phyloP scores from a whole-genome alignment of 2,329 filamentous ascomycete genomes.

The Aaosphaeria arxii region DNA sequence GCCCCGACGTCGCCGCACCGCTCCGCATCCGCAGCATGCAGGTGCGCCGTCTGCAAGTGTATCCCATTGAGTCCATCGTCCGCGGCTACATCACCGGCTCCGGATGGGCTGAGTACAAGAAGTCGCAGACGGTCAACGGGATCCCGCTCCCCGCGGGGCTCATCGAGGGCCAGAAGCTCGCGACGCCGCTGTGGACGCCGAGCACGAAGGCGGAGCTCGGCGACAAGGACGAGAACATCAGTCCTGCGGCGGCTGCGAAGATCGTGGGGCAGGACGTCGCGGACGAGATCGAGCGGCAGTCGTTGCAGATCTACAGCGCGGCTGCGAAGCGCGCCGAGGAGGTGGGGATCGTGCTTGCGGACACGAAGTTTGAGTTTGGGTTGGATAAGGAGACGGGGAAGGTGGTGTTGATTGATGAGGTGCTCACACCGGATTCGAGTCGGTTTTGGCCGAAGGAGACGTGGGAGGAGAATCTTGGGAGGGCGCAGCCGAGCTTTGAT shows the following conservation, averaged over 20 bases:
- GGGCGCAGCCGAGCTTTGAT: conserved; percentile 79
- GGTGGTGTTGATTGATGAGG: conserved; percentile 78
- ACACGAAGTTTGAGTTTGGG: conserved; percentile 77
- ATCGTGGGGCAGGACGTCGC: conserved; percentile 67
- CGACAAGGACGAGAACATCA: conserved; percentile 82
- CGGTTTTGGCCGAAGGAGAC: conserved; percentile 79
- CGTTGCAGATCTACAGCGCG: conserved; percentile 61
- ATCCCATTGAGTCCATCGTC: conserved; percentile 82
- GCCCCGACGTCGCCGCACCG: conserved; percentile 41
- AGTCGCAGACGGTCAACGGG: conserved; percentile 75
- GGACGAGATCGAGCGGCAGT: conserved; percentile 61
- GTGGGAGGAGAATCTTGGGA: conserved; percentile 63
- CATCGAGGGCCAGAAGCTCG: conserved; percentile 67
- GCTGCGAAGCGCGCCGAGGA: conserved; percentile 63
- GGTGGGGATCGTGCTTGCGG: conserved; percentile 72
- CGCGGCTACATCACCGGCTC: conserved; percentile 86
- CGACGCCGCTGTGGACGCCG: conserved; percentile 71
- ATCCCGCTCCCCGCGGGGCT: conserved; percentile 67
- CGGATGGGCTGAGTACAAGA: conserved; percentile 76
- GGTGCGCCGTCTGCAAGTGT: conserved; percentile 69
- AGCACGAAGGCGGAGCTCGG: conserved; percentile 82
- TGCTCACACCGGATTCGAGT: conserved; percentile 71
- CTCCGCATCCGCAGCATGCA: conserved; percentile 68
- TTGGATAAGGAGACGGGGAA: conserved; percentile 58
- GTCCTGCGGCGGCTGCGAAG: conserved; percentile 57